Conservation (phyloP, 2,329 filamentous ascomycete genomes). For the Colletotrichum sidae region DNA sequence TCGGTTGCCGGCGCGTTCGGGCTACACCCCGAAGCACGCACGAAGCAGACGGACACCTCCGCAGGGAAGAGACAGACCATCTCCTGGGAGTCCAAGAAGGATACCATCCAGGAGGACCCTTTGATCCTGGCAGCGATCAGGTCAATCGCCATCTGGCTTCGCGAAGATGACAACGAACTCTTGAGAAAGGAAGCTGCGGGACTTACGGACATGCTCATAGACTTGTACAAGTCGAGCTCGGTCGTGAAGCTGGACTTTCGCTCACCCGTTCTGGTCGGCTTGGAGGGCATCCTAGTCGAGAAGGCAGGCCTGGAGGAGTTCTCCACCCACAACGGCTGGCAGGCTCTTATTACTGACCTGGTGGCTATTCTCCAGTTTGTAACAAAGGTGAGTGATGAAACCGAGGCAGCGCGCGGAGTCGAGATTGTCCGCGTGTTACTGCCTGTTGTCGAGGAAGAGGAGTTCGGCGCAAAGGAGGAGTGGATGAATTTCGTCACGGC, state of each 20-base stretch:
- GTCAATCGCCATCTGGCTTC: constrained; percentile 73
- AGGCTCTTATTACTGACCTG: constrained; percentile 63
- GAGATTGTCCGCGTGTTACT: constrained; percentile 69
- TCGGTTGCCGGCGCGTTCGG: constrained; percentile 71
- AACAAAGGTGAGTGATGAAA: constrained; percentile 41
- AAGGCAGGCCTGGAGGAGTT: constrained; percentile 61
- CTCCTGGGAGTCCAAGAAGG: constrained; percentile 68
- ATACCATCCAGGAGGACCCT: constrained; percentile 63
- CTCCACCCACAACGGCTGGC: constrained; percentile 65
- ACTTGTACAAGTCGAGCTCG: constrained; percentile 63
- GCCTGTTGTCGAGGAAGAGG: constrained; percentile 61
- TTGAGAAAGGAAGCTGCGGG: constrained; percentile 68
- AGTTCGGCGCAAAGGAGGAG: constrained; percentile 58
- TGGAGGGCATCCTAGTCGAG: constrained; percentile 66
- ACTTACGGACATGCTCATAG: constrained; percentile 72
- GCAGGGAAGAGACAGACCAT: constrained; percentile 61
- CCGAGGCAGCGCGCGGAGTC: constrained; percentile 59
- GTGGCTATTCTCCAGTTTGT: constrained; percentile 53
- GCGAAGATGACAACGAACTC: constrained; percentile 73
- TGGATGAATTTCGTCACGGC: constrained; percentile 68
- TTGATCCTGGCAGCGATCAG: constrained; percentile 69
- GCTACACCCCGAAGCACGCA: constrained; percentile 67
- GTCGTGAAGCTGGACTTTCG: constrained; percentile 62
- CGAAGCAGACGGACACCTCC: constrained; percentile 54
- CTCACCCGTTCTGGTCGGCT: constrained; percentile 66